Evolutionary conservation across 495 filamentous ascomycete genomes (phyloP), one percentile per base, ranked within the genome.

Genomic region (Talaromyces adpressus): DNA sequence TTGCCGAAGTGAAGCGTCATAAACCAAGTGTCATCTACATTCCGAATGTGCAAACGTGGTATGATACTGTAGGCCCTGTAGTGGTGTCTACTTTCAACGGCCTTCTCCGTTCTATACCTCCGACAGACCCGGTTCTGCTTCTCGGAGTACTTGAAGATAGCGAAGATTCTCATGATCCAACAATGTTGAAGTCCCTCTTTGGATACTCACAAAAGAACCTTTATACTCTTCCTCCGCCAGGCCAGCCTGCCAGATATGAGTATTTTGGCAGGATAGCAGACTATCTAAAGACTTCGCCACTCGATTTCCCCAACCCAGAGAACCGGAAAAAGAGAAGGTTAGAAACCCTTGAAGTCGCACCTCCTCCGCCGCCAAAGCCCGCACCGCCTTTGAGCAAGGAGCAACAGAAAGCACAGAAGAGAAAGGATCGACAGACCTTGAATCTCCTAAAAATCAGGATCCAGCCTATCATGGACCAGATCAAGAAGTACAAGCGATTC

Each of bases 1-100:
- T 98, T 71, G 82, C 88, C 0, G 94, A 98, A 76, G 91, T 95
- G 14, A 91, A 91, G 70, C 85, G 93, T 47, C 92, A 97, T 67
- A 97, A 95, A 74, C 94, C 95, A 8, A 93, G 92, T 75, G 90
- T 98, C 23, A 96, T 98, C 62, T 98, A 90, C 77, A 89, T 98
- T 56, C 94, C 95, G 0, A 87, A 90, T 65, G 84, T 97, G 64
- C 90, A 97, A 54, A 78, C 85, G 34, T 98, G 95, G 95, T 91
- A 89, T 67, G 73, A 80, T 8, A 91, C 86, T 25, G 75, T 97
- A 12, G 77, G 79, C n/a, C 80, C 80, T 4, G 66, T 84, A 25
- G 84, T 88, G 4, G 83, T 96, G 62, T 86, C 86, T 11, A 92
- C 90, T 0, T 97, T 98, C 73, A 76, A 84, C 57, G 86, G 87